Conservation (phyloP, 148 eudicot species). For the Chenopodium quinoa region DNA sequence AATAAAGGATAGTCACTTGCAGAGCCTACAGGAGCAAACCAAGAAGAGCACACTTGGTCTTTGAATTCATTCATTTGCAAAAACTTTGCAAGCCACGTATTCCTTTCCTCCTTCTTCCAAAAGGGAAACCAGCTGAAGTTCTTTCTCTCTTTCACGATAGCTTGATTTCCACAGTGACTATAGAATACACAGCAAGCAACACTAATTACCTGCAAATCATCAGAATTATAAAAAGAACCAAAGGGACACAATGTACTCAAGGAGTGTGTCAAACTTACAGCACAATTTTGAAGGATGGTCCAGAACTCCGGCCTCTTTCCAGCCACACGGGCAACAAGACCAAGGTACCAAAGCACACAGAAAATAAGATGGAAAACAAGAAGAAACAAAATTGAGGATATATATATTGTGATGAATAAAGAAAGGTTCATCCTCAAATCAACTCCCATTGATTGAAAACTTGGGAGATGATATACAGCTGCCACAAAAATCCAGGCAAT, state of each 20-base stretch:
- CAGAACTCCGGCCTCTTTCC: constrained; percentile 78
- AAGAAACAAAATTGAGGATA: constrained; percentile 86
- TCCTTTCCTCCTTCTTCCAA: constrained; percentile 80
- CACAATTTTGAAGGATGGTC: constrained; percentile 95
- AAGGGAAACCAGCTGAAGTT: constrained; percentile 70
- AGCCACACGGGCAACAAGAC: constrained; percentile 96
- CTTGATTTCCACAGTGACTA: constrained; percentile 97
- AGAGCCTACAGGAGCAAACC: constrained; percentile 99
- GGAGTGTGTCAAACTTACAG: constrained; percentile 48
- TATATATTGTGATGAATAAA: constrained; percentile 77
- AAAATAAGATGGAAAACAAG: constrained; percentile 87
- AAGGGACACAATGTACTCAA: background rate
- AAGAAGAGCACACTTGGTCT: constrained; percentile 87
- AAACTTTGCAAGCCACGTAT: constrained; percentile 80
- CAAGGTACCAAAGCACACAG: constrained; percentile 92
- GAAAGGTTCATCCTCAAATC: constrained; percentile 99
- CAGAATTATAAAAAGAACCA: constrained; percentile 6
- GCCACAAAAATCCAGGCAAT: constrained; percentile 94
- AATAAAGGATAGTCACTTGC: constrained; percentile 96
- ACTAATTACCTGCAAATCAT: constrained; percentile 76
- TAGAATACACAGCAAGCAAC: constrained; percentile 97
- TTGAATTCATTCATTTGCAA: constrained; percentile 80
- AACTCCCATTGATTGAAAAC: constrained; percentile 98
- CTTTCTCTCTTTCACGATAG: constrained; percentile 62
- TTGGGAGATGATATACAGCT: constrained; percentile 94